Conservation (phyloP, 2,329 filamentous ascomycete genomes). For the Penicillium digitatum region DNA sequence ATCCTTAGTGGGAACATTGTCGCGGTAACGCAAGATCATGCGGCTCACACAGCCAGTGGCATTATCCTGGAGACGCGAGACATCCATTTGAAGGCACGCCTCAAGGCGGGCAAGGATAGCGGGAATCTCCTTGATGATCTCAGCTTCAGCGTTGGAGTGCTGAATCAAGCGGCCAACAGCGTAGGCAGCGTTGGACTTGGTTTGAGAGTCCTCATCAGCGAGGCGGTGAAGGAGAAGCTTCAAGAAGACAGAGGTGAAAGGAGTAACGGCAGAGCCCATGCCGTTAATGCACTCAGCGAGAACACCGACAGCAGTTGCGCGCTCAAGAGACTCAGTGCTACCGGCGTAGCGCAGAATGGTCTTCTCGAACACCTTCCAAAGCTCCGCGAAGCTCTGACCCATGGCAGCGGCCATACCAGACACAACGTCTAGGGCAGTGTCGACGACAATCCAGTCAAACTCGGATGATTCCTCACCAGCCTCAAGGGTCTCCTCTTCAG, state of each 20-base stretch:
- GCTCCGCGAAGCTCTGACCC: conserved; percentile 72
- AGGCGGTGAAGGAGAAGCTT: conserved; percentile 81
- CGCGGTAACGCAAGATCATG: conserved; percentile 87
- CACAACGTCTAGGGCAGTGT: conserved; percentile 87
- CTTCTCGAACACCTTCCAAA: conserved; percentile 97
- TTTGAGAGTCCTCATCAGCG: conserved; percentile 82
- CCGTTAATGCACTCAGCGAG: conserved; percentile 86
- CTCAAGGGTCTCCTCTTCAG: conserved; percentile 72
- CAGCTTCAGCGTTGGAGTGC: conserved; percentile 69
- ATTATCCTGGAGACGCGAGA: conserved; percentile 85
- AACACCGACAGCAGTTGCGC: conserved; percentile 83
- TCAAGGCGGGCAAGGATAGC: conserved; percentile 82
- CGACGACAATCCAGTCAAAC: conserved; percentile 95
- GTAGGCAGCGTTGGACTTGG: conserved; percentile 93
- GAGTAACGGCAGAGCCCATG: conserved; percentile 76
- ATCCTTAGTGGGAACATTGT: conserved; percentile 72
- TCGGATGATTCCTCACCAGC: conserved; percentile 77
- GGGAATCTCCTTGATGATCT: conserved; percentile 70
- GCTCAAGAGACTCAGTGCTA: conserved; percentile 80
- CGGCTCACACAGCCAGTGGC: conserved; percentile 85
- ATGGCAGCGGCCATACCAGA: conserved; percentile 79
- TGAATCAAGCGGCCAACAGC: conserved; percentile 80
- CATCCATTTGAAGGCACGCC: conserved; percentile 70
- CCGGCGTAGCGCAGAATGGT: conserved; percentile 82
- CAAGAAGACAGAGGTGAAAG: conserved; percentile 71